Conservation (phyloP, 2,329 filamentous ascomycete genomes). For the Leptographium flavum region DNA sequence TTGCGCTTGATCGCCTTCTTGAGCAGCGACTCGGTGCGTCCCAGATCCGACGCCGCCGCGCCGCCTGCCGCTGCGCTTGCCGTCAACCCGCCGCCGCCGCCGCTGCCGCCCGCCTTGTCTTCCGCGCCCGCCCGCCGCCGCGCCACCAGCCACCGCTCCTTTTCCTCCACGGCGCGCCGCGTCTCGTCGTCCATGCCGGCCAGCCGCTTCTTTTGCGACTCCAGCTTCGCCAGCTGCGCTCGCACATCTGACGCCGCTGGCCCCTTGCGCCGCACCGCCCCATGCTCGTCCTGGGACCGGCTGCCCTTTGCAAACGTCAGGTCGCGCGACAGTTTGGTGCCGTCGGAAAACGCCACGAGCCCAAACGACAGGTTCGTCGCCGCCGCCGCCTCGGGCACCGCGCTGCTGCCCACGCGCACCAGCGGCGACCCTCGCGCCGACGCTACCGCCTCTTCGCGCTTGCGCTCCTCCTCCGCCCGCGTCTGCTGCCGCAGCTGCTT, state of each 20-base stretch:
- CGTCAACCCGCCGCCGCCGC: slow-evolving; percentile 15
- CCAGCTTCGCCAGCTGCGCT: slow-evolving; percentile 70
- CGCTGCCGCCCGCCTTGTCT: slow-evolving; percentile 20
- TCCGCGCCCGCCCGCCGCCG: slow-evolving; percentile 75
- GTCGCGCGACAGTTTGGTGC: slow-evolving; percentile 61
- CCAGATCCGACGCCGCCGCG: slow-evolving; percentile 1
- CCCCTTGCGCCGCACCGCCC: slow-evolving; percentile 52
- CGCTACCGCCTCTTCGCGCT: slow-evolving; percentile 46
- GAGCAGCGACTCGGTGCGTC: slow-evolving; percentile 47
- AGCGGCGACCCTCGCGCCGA: slow-evolving; percentile 45
- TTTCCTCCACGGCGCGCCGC: slow-evolving; percentile 76
- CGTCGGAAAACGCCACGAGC: slow-evolving; percentile 80
- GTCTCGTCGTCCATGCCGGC: slow-evolving; percentile 64
- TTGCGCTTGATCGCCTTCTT: slow-evolving; percentile 95
- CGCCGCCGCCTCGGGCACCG: slow-evolving; percentile 34
- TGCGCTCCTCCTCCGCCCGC: slow-evolving; percentile 63
- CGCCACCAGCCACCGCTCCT: slow-evolving; percentile 87
- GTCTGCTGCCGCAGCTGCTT: slow-evolving; percentile 67
- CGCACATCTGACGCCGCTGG: slow-evolving; percentile 58
- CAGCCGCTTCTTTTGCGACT: slow-evolving; percentile 75
- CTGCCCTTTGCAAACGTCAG: slow-evolving; percentile 42
- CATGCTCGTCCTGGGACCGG: slow-evolving; percentile 7
- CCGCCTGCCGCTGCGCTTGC: slow-evolving; percentile 8
- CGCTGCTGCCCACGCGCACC: slow-evolving; percentile 24
- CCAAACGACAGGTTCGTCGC: slow-evolving; percentile 73